Evolutionary conservation across 2,329 filamentous ascomycete genomes (phyloP), one percentile per base, ranked within the genome.

Genomic region (Penicillium sp.): DNA sequence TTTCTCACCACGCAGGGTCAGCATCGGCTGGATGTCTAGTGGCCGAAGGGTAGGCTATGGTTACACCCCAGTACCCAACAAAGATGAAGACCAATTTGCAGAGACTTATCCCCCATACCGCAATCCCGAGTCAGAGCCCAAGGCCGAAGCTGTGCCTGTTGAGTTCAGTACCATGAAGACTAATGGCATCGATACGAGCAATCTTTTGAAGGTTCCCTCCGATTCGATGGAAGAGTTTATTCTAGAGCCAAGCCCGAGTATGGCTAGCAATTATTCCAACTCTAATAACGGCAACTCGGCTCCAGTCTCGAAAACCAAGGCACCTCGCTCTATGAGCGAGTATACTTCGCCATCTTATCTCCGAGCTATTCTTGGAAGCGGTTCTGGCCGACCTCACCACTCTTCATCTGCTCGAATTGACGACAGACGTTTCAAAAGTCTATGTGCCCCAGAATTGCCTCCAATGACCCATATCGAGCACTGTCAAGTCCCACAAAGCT

Each of bases 1-100:
- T n/a, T 47, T 32, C 6, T 49, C 58, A 15, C 54, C 64, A 40
- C 68, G 70, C 13, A 71, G 63, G 55, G 61, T 73, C 37, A 76
- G 73, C 42, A 56, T 72, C 24, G 74, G 71, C 18, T 76, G 74
- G 74, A 67, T 75, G 65, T 71, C 73, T 8, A 71, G 65, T 18
- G 73, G 73, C 3, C 68, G 67, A 50, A 67, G 73, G 17, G 55
- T 68, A 36, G 73, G 73, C 1, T 75, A 75, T 55, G 72, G 72
- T 2, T 75, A 75, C 50, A 65, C 55, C 13, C 61, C 72, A 45
- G 67, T 75, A 12, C 47, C 59, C 17, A 53, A 60, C 20, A 54
- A 61, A n/a, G 64, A 67, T 6, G 56, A 60, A 13, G 49, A 36
- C 42, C 30, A 45, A 12, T 34, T 18, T 37, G 33, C 20, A 10